These are phyloP conservation scores for Scedosporium apiospermum DNA, from an alignment of 2,329 filamentous ascomycete genomes.

Conservation along the genomic window DNA sequence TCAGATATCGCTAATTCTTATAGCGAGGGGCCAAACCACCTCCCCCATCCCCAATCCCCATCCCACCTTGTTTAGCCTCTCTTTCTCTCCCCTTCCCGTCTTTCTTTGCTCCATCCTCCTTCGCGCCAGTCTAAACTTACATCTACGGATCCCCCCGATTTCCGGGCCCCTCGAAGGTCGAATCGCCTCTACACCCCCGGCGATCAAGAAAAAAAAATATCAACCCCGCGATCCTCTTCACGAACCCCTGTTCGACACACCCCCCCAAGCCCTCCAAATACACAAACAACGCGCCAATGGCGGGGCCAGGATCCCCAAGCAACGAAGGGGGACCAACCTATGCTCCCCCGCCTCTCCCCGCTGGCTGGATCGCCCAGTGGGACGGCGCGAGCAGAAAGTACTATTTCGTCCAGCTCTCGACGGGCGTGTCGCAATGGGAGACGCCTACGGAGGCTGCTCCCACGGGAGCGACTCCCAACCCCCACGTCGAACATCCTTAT, in stretches of 20 bases:
- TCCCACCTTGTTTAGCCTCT: not conserved
- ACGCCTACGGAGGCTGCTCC: conserved; percentile 55
- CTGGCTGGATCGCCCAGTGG: conserved; percentile 64
- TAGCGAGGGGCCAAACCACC: not conserved
- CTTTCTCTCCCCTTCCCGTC: not conserved
- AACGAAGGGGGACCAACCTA: conserved; percentile 47
- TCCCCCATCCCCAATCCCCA: not conserved
- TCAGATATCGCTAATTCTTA: conserved; percentile 3
- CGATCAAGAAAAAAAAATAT: not conserved
- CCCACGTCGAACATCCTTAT: conserved; percentile 51
- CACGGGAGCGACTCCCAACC: conserved; percentile 49
- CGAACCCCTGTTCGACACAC: not conserved
- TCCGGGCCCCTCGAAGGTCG: not conserved
- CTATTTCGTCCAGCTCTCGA: conserved; percentile 64
- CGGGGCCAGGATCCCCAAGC: conserved; percentile 47
- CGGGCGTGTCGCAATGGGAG: conserved; percentile 67
- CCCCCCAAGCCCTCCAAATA: not conserved
- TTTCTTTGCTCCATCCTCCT: not conserved
- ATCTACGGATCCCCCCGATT: not conserved
- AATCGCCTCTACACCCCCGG: not conserved
- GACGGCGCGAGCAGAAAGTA: conserved; percentile 55
- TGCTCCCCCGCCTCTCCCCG: conserved; percentile 49
- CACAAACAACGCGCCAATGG: conserved; percentile 28
- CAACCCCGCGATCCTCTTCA: not conserved
- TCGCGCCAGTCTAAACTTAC: not conserved